Percentiles rank a stretch among this genome's conserved stretches.
Conservation (phyloP, 257 asterid species). For the Lycium ferocissimum region DNA sequence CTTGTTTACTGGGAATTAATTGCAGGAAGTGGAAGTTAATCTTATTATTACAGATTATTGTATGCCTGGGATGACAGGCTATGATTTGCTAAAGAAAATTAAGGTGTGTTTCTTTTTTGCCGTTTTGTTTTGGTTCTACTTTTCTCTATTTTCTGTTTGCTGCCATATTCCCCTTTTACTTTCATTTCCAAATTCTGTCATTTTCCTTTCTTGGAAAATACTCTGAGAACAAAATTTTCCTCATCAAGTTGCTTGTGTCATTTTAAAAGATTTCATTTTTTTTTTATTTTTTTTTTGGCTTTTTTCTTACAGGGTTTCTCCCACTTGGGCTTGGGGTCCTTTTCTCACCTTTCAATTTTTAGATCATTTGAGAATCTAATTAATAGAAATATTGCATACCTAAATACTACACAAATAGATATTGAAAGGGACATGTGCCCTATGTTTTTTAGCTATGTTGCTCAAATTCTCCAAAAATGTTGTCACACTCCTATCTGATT, state of each 20-base stretch:
- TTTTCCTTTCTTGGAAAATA: conserved; percentile 31
- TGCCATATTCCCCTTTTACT: conserved; percentile 23
- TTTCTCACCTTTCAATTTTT: conserved; percentile 29
- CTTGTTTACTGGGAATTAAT: conserved; percentile 4
- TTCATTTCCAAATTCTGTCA: conserved; percentile 2
- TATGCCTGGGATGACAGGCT: conserved; percentile 54
- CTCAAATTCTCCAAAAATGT: background rate
- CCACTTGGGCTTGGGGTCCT: conserved; percentile 10
- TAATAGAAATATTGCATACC: background rate
- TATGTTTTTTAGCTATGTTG: background rate
- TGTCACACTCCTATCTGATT: background rate
- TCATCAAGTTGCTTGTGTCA: conserved; percentile 15
- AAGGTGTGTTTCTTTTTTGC: conserved; percentile 29
- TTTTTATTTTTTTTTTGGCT: background rate
- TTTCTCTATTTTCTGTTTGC: background rate
- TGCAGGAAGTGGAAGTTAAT: conserved; percentile 41
- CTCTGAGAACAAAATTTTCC: conserved; percentile 19
- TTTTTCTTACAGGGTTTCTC: background rate
- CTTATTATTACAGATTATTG: conserved; percentile 45
- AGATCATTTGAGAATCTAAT: conserved; percentile 30
- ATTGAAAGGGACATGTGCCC: conserved; percentile 2
- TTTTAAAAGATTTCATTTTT: background rate
- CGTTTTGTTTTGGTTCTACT: background rate
- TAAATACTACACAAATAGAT: background rate
- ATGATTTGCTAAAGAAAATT: conserved; percentile 43